phyloP scores from a whole-genome alignment of 1,139 yeast species.

The Magnusiomyces suaveolens region DNA sequence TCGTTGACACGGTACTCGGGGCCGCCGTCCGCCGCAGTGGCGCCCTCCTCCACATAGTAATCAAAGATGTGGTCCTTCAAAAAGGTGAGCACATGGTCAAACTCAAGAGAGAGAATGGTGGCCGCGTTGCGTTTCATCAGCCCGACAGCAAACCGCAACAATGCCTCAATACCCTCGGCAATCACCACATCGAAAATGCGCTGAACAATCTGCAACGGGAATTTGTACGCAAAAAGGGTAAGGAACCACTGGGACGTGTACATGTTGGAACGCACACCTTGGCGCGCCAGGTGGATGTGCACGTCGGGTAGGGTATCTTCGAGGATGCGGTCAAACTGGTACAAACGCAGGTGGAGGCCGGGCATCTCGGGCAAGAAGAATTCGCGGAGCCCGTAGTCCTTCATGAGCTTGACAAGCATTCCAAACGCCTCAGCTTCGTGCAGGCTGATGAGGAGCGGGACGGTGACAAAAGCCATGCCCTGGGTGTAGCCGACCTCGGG shows the following conservation, averaged over 20 bases:
- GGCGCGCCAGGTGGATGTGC: slow-evolving; percentile 65
- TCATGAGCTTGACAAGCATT: slow-evolving; percentile 71
- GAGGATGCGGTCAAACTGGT: slow-evolving; percentile 78
- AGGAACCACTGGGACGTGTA: slow-evolving; percentile 95
- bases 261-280: slow-evolving; percentile 85
- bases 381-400: slow-evolving; percentile 65
- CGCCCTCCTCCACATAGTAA: slow-evolving; percentile 42
- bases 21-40: slow-evolving; percentile 9
- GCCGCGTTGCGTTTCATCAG: slow-evolving; percentile 60
- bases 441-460: slow-evolving; percentile 75
- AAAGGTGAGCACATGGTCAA: slow-evolving; percentile 66
- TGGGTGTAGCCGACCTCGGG: slow-evolving; percentile 95
- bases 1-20: slow-evolving; percentile 51
- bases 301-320: slow-evolving; percentile 62
- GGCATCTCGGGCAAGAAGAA: slow-evolving; percentile 86
- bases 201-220: slow-evolving; percentile 75
- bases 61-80: slow-evolving; percentile 73
- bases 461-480: slow-evolving; percentile 89
- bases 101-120: slow-evolving; percentile 49
- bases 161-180: slow-evolving; percentile 80
- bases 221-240: slow-evolving; percentile 86
- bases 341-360: slow-evolving; percentile 72
- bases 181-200: slow-evolving; percentile 77
- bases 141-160: slow-evolving; percentile 71
- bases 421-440: slow-evolving; percentile 79